Base-by-base conservation (phyloP, 805 yeast species). In the Naumovozyma baii region DNA sequence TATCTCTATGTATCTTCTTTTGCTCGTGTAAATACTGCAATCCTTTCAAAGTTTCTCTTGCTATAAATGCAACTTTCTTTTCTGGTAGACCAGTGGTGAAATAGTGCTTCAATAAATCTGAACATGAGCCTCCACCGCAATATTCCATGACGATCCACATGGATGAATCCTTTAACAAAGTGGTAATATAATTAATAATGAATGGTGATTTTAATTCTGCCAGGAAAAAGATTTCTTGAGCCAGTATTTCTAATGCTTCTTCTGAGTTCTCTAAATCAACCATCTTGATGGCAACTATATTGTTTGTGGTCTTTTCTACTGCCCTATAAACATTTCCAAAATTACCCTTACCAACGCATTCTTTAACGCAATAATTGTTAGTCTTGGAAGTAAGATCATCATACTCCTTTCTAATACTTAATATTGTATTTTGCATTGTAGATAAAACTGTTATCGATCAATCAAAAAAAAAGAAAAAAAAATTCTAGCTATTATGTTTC, bases 101-200 rank as follows among this genome's bases (percentile, higher is more conserved):
- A 26, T 44, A 39, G 36, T 68, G 66, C 51, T 70, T 76, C 32
- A 90, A 54, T 40, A 86, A 67, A 52, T 83, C 94, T 2, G 82
- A 70, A 59, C 95, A 83, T 1, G 96, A 84, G 0, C 96, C 96
- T 20, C 94, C 96, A 10, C 90, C 95, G 61, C 97, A 92, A 55
- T 74, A 86, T 58, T 90, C 98, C 96, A 92, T 85, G 4, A 80
- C 80, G 36, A 90, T 83, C 81, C 87, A 88, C 76, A 92, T 75
- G 4, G 75, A 70, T 33, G 76, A 75, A 33, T 77, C 85, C 33
- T 69, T 66, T 3, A 81, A 59, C 52, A 76, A 74, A 1, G 95
- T 78, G 36, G 77, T 78, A 50, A 65, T 69, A 54, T 78, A 78
- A 33, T 70, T 68, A 2, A 92, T 85, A 38, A 92, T 76, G 51